Evolutionary conservation across 2,329 filamentous ascomycete genomes (phyloP), one percentile per base, ranked within the genome.

Genomic region (Madurella mycetomatis): DNA sequence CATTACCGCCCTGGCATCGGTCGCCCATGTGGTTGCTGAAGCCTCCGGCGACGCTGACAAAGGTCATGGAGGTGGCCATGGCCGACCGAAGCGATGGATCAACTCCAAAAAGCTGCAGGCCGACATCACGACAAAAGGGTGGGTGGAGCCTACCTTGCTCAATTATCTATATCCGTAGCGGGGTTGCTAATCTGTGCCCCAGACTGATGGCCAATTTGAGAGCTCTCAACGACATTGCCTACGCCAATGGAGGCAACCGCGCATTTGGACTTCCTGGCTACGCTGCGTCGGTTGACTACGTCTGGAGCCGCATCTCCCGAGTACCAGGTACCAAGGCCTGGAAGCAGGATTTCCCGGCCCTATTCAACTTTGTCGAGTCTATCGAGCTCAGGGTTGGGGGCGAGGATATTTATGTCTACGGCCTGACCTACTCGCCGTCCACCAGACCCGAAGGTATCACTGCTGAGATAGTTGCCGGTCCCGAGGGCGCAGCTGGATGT

Each of bases 301-400:
- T 81, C 59, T 72, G 73, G 47, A 71, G 70, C n/a, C 70, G 72
- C 32, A 69, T 77, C 8, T 70, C 71, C 31, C 71, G 73, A n/a
- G 68, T 72, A 11, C 58, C 70, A 18, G 65, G 61, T 30, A 66
- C 67, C 8, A 66, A 65, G 19, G 67, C 66, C 19, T 80, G 76
- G 73, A 73, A 72, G 41, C 76, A 79, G 49, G 72, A 77, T 51
- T 79, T 80, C 57, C 70, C 74, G 0, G 76, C 75, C 2, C 65
- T 74, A 0, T 78, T 74, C 65, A 66, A 64, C 53, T 60, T 65
- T 5, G 69, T 77, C 25, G 66, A 73, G 13, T 70, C 72, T 5
- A 72, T 76, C 57, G 64, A 64, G 1, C 71, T 76, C 59, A 68
- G 59, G 4, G 67, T 74, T 43, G 67, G 62, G 52, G 67, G 70